These are phyloP conservation scores for Corymbia calophylla DNA, from an alignment of 441 rosid genomes.

Conservation along the genomic window DNA sequence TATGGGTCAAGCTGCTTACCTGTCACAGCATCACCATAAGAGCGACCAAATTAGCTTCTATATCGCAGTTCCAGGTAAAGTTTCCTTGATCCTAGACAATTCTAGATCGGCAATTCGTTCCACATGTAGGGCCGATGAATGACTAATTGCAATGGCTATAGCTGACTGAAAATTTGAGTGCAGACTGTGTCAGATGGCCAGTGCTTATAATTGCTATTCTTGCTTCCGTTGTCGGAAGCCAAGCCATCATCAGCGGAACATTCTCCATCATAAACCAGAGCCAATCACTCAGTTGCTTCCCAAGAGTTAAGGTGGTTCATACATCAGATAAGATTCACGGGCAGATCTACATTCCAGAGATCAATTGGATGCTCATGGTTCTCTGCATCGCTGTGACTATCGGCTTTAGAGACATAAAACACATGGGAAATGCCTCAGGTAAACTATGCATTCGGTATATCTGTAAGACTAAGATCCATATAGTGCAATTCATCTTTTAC, in stretches of 20 bases:
- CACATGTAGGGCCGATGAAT: background rate
- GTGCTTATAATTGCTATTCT: constrained; percentile 86
- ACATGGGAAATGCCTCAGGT: constrained; percentile 96
- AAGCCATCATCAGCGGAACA: constrained; percentile 94
- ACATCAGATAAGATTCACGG: constrained; percentile 91
- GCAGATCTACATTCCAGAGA: constrained; percentile 94
- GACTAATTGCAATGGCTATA: background rate
- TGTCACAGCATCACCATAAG: constrained; percentile 70
- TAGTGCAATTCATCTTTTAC: background rate
- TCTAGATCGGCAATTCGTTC: background rate
- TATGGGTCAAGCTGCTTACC: constrained; percentile 98
- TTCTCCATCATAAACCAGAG: constrained; percentile 98
- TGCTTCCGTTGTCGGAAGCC: constrained; percentile 98
- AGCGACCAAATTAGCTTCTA: constrained; percentile 65
- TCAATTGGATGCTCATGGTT: constrained; percentile 92
- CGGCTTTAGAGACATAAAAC: constrained; percentile 95
- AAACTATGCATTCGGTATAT: background rate
- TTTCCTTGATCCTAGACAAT: background rate
- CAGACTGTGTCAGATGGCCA: constrained; percentile 78
- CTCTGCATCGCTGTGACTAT: constrained; percentile 94
- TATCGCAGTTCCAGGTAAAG: constrained; percentile 81
- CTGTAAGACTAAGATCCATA: background rate
- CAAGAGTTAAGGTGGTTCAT: constrained; percentile 90
- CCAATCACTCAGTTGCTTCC: constrained; percentile 93
- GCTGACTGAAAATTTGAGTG: constrained; percentile 8